phyloP scores from a whole-genome alignment of 2,329 filamentous ascomycete genomes.

The Pseudogymnoascus sp. region DNA sequence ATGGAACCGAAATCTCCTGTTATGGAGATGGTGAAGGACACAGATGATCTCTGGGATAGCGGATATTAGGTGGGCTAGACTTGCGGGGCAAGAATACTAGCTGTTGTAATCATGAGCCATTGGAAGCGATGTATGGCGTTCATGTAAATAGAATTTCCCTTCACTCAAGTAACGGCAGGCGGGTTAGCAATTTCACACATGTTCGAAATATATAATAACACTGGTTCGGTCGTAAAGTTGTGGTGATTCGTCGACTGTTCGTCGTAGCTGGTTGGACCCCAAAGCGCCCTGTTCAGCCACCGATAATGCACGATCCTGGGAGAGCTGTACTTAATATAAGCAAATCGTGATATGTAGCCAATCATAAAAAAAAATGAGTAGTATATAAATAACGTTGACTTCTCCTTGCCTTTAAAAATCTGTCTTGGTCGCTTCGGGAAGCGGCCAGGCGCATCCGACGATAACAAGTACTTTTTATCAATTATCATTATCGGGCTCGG shows the following conservation, averaged over 20 bases:
- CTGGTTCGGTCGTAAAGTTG: background rate
- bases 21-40: constrained; percentile 51
- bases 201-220: background rate
- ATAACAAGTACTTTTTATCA: constrained; percentile 7
- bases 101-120: constrained; percentile 4
- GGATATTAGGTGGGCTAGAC: constrained; percentile 20
- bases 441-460: constrained; percentile 25
- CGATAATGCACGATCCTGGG: background rate
- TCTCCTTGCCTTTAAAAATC: constrained; percentile 20
- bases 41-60: constrained; percentile 54
- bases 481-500: constrained; percentile 8
- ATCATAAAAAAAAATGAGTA: background rate
- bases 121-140: background rate
- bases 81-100: background rate
- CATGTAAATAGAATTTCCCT: constrained; percentile 1
- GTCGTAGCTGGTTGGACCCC: background rate
- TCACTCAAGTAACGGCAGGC: constrained; percentile 2
- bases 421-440: constrained; percentile 33
- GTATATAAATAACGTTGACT: background rate
- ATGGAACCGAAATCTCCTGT: constrained; percentile 57
- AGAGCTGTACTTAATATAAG: background rate
- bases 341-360: background rate
- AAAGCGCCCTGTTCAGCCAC: background rate
- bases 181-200: background rate
- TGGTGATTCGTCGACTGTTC: background rate